These are phyloP conservation scores for Intubia oerlemansii DNA, from an alignment of 2,329 filamentous ascomycete species.

Conservation along the genomic window DNA sequence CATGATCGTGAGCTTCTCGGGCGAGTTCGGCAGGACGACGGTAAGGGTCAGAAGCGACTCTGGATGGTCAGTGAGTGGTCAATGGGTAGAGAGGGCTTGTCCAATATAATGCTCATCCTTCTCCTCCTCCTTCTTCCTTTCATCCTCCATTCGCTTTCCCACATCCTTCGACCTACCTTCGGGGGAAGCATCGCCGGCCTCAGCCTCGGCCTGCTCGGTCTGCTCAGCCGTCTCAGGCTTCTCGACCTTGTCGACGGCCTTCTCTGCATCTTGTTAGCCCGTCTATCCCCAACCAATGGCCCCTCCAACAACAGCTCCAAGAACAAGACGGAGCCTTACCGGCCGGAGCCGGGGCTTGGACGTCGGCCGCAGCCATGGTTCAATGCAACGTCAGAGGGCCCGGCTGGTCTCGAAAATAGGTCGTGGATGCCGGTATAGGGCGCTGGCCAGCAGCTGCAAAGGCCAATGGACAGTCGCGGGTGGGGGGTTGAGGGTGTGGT, in stretches of 20 bases:
- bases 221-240: no score
- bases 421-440: no score
- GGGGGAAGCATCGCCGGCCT: slow-evolving; percentile 10
- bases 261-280: slow-evolving; percentile 3
- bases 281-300: not conserved
- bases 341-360: slow-evolving; percentile 3
- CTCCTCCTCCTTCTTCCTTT: no score
- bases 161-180: slow-evolving; percentile 13
- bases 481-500: no score
- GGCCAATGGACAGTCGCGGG: no score
- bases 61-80: slow-evolving; percentile 3
- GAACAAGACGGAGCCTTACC: not conserved
- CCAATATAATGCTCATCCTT: no score
- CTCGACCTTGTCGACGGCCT: slow-evolving; percentile 4
- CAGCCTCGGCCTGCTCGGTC: slow-evolving; percentile 7
- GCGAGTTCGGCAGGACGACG: slow-evolving; percentile 62
- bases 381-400: not conserved
- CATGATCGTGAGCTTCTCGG: slow-evolving; percentile 66
- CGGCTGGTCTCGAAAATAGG: slow-evolving; percentile 2
- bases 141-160: not conserved
- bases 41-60: slow-evolving; percentile 40
- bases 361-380: slow-evolving; percentile 5
- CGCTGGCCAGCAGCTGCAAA: not conserved
- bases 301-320: not conserved
- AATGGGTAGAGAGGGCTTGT: not conserved